These are phyloP conservation scores for Stromatinia cepivora DNA, from an alignment of 2,329 filamentous ascomycete genomes.

Conservation along the genomic window DNA sequence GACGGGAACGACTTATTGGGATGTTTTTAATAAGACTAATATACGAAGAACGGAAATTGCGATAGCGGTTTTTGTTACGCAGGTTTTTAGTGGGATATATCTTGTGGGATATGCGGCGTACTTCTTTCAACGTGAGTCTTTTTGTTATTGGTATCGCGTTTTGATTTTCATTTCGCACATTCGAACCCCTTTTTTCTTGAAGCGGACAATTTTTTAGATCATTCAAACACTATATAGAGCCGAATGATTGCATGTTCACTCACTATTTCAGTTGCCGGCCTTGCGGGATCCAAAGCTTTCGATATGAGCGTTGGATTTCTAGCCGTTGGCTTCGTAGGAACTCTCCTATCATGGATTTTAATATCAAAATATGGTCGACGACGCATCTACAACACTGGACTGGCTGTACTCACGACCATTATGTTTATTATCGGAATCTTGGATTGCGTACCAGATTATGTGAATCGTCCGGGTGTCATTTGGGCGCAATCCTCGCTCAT, in stretches of 20 bases:
- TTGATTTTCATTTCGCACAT: neutral
- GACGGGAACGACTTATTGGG: constrained; percentile 48
- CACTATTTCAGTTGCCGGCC: constrained; percentile 53
- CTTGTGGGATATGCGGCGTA: constrained; percentile 64
- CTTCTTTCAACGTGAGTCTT: constrained; percentile 50
- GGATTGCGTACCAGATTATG: constrained; percentile 43
- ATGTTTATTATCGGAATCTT: constrained; percentile 49
- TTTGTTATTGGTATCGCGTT: neutral
- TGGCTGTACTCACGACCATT: constrained; percentile 50
- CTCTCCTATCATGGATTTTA: constrained; percentile 65
- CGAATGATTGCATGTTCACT: neutral
- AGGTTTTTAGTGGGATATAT: constrained; percentile 62
- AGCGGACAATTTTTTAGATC: too few species aligned
- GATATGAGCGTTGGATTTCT: constrained; percentile 63
- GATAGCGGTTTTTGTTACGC: constrained; percentile 58
- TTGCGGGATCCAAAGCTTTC: constrained; percentile 55
- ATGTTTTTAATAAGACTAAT: constrained; percentile 55
- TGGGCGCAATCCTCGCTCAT: constrained; percentile 32
- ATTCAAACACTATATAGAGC: too few species aligned
- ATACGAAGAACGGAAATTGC: constrained; percentile 53
- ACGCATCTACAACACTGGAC: constrained; percentile 63
- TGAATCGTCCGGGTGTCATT: constrained; percentile 28
- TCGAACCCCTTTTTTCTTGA: neutral
- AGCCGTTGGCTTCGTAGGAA: constrained; percentile 59
- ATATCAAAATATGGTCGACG: constrained; percentile 62